A percentile compares a stretch with the other conserved stretches of the same genome.
Conservation (phyloP, 106 monocot genomes). For the Allium sativum region DNA sequence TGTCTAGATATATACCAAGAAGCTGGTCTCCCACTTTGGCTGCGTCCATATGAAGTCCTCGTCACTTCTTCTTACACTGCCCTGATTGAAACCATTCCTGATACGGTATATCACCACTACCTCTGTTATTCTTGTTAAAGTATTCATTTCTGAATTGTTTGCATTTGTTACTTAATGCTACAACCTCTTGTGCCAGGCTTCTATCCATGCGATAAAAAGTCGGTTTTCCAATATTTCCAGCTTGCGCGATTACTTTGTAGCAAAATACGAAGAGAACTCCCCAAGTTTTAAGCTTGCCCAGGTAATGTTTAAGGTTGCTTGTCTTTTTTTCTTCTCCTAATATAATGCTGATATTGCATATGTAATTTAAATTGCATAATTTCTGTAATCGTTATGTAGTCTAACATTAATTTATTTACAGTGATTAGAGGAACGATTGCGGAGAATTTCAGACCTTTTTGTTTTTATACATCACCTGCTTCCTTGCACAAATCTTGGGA, state of each 20-base stretch:
- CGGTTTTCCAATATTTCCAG: constrained; percentile 84
- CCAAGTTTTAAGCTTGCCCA: constrained; percentile 95
- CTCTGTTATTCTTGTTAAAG: not conserved
- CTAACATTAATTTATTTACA: too few species aligned
- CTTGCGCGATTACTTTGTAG: constrained; percentile 83
- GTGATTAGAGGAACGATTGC: too few species aligned
- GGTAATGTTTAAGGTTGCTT: constrained; percentile 31
- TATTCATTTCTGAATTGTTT: constrained; percentile 1
- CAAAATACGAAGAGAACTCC: constrained; percentile 83
- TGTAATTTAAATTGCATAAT: not conserved
- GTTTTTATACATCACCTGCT: too few species aligned
- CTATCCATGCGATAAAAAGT: constrained; percentile 94
- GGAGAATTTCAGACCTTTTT: too few species aligned
- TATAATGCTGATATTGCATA: not conserved
- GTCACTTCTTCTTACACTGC: constrained; percentile 99
- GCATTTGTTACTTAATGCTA: not conserved
- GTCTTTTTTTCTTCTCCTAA: not conserved
- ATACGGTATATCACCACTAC: constrained; percentile 51
- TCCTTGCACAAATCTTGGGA: too few species aligned
- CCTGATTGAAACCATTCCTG: constrained; percentile 96
- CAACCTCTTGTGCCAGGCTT: constrained; percentile 45
- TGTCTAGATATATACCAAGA: constrained; percentile 97
- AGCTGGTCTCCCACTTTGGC: constrained; percentile 97
- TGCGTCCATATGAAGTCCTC: constrained; percentile 96
- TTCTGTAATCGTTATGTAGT: not conserved